Conservation (phyloP, 2,329 filamentous ascomycete species). For the Calonectria ilicicola region DNA sequence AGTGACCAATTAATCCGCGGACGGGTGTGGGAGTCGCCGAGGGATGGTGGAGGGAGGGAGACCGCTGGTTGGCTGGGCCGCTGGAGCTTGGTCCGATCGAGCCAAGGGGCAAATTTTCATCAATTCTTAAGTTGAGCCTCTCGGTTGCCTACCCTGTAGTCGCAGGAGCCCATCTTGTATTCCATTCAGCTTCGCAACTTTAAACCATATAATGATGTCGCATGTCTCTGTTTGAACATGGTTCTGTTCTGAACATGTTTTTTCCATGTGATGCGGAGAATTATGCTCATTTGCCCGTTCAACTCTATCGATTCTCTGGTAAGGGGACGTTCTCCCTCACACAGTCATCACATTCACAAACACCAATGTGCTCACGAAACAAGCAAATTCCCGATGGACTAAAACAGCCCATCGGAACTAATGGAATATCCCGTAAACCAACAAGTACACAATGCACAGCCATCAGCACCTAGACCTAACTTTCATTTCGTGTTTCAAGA, state of each 20-base stretch:
- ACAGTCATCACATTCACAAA: neutral
- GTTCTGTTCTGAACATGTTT: neutral
- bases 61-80: conserved; percentile 10
- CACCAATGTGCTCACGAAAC: neutral
- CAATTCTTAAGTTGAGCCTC: neutral
- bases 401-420: neutral
- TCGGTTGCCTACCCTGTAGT: neutral
- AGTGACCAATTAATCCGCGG: neutral
- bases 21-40: neutral
- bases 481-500: neutral
- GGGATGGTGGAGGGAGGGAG: neutral
- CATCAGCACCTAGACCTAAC: neutral
- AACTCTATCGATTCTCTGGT: too few species aligned
- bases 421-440: neutral
- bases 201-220: too few species aligned
- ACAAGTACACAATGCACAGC: neutral
- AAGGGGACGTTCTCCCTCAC: too few species aligned
- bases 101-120: neutral
- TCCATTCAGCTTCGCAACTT: neutral
- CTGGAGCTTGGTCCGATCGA: neutral
- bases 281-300: neutral
- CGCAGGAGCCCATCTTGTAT: neutral
- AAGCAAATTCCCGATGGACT: neutral
- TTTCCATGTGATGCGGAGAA: neutral
- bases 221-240: neutral